Evolutionary conservation across 108 stramenopile genomes (phyloP).

Genomic region (Pseudonitzschia delicatissima): DNA sequence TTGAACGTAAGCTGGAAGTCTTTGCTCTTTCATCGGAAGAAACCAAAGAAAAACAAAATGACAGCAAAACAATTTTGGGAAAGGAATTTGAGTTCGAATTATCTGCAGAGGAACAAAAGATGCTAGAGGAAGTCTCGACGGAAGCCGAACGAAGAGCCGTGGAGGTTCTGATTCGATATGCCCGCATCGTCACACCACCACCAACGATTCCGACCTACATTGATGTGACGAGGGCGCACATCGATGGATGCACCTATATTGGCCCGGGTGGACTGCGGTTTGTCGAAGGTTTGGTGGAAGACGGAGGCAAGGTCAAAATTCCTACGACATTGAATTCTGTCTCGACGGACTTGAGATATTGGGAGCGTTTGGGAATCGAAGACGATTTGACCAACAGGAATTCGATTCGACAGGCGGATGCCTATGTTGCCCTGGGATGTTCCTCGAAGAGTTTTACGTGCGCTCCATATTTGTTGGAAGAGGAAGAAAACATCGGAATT

Average conservation of each 20-base stretch:
- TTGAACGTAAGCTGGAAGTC: neutral
- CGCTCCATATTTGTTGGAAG: slow-evolving; percentile 74
- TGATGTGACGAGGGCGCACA: slow-evolving; percentile 53
- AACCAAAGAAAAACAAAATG: neutral
- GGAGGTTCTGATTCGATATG: slow-evolving; percentile 50
- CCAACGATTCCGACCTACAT: slow-evolving; percentile 28
- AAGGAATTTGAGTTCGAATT: neutral
- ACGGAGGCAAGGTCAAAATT: slow-evolving; percentile 57
- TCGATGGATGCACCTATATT: slow-evolving; percentile 86
- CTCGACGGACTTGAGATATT: slow-evolving; percentile 67
- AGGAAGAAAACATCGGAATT: slow-evolving; percentile 7
- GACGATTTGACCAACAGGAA: slow-evolving; percentile 34
- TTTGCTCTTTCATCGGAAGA: neutral
- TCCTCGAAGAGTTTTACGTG: slow-evolving; percentile 65
- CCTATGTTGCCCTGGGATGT: slow-evolving; percentile 72
- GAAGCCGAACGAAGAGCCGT: slow-evolving; percentile 50
- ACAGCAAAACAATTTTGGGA: neutral
- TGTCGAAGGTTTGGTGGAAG: slow-evolving; percentile 52
- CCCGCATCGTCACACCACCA: slow-evolving; percentile 34
- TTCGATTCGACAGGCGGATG: slow-evolving; percentile 62
- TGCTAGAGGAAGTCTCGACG: slow-evolving; percentile 24
- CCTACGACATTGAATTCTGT: slow-evolving; percentile 82
- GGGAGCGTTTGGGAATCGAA: slow-evolving; percentile 59
- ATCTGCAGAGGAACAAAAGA: slow-evolving; percentile 38
- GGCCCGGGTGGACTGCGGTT: slow-evolving; percentile 72